A percentile compares a stretch with the other conserved stretches of the same genome.
Conservation (phyloP, 1,284 basidiomycete genomes). For the Amylostereum areolatum region DNA sequence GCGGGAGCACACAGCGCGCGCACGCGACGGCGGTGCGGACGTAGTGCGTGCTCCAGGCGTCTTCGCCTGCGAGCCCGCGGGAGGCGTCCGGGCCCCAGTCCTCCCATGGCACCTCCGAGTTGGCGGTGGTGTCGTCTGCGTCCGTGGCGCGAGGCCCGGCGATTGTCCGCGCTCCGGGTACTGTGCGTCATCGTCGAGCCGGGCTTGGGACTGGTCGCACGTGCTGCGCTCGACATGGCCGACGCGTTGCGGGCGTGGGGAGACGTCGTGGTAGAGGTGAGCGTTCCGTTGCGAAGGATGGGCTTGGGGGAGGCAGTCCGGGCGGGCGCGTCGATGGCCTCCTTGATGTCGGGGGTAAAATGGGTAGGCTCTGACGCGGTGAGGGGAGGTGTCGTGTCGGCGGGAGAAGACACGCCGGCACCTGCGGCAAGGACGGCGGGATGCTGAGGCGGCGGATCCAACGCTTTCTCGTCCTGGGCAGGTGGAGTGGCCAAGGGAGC, state of each 20-base stretch:
- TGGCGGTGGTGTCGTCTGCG: too few species aligned
- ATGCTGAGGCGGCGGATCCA: slow-evolving; percentile 10
- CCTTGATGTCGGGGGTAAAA: too few species aligned
- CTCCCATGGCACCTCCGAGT: too few species aligned
- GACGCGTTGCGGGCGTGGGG: neutral
- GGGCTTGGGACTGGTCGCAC: slow-evolving; percentile 8
- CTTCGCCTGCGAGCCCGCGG: too few species aligned
- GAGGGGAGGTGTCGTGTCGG: slow-evolving; percentile 5
- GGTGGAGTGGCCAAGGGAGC: neutral
- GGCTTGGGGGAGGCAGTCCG: neutral
- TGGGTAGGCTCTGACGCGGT: slow-evolving; percentile 1
- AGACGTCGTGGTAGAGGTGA: neutral
- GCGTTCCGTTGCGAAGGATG: slow-evolving; percentile 1
- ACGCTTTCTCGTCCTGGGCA: neutral
- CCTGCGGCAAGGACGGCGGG: slow-evolving; percentile 2
- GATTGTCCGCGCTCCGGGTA: slow-evolving; percentile 22
- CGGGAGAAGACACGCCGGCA: slow-evolving; percentile 7
- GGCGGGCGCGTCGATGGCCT: neutral
- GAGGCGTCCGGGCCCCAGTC: too few species aligned
- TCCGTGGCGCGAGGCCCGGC: too few species aligned
- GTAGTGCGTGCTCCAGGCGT: too few species aligned
- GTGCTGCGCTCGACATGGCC: neutral
- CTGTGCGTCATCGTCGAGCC: slow-evolving; percentile 21
- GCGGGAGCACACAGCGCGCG: too few species aligned
- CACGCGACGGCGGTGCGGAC: too few species aligned